phyloP scores from a whole-genome alignment of 129 eudicot genomes.

The Flaveria bidentis region DNA sequence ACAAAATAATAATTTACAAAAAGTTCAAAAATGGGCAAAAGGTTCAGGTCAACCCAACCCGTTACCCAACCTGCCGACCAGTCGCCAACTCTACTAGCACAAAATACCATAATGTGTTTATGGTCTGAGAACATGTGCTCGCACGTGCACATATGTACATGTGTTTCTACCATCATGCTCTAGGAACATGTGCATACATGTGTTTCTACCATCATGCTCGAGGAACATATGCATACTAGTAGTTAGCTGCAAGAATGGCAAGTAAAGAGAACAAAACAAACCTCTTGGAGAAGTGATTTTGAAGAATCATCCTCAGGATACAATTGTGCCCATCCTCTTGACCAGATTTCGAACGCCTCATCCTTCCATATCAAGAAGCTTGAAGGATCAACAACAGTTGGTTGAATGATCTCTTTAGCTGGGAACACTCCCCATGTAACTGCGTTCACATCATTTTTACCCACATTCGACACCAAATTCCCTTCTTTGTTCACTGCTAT shows the following conservation, averaged over 20 bases:
- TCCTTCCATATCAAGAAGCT: slow-evolving; percentile 93
- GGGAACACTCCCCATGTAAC: slow-evolving; percentile 99
- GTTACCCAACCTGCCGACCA: not conserved
- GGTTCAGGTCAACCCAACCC: not conserved
- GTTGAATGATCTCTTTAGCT: slow-evolving; percentile 89
- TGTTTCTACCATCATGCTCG: not conserved
- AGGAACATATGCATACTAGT: not conserved
- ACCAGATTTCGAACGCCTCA: slow-evolving; percentile 95
- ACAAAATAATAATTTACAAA: not conserved
- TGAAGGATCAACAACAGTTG: slow-evolving; percentile 86
- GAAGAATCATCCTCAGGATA: slow-evolving; percentile 77
- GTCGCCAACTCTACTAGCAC: not conserved
- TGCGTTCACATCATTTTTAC: slow-evolving; percentile 66
- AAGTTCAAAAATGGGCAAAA: not conserved
- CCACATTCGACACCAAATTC: slow-evolving; percentile 57
- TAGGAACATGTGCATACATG: not conserved
- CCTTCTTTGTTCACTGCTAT: slow-evolving; percentile 88
- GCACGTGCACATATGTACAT: no score
- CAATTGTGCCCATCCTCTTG: slow-evolving; percentile 86
- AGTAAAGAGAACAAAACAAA: slow-evolving; percentile 27
- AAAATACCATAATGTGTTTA: no score
- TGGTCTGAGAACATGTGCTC: no score
- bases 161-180: no score
- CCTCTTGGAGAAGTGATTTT: slow-evolving; percentile 77
- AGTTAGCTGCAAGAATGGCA: not conserved